phyloP scores from a whole-genome alignment of 768 basidiomycete species.

The Crucibulum laeve region DNA sequence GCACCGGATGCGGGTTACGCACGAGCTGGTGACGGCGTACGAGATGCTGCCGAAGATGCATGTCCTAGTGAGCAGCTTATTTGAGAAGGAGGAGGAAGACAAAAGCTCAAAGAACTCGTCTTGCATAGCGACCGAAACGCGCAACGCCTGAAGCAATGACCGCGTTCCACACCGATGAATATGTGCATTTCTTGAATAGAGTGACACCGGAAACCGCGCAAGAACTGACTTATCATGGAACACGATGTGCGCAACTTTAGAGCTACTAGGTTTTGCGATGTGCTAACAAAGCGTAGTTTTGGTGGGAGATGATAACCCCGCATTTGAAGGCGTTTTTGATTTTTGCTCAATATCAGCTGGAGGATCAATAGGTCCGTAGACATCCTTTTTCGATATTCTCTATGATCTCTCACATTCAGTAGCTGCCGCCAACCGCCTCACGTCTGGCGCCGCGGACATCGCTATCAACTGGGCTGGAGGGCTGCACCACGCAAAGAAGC shows the following conservation, averaged over 20 bases:
- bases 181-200: conserved; percentile 83
- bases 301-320: conserved; percentile 92
- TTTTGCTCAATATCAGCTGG: conserved; percentile 97
- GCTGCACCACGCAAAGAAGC: conserved; percentile 98
- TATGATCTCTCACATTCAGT: not conserved
- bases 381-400: not conserved
- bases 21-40: conserved; percentile 88
- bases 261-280: not conserved
- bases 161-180: conserved; percentile 98
- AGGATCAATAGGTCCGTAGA: conserved; percentile 79
- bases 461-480: conserved; percentile 98
- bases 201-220: conserved; percentile 92
- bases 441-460: conserved; percentile 84
- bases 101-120: too few relatives aligned
- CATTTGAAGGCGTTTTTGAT: conserved; percentile 95
- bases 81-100: too few relatives aligned
- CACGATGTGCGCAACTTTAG: conserved; percentile 60
- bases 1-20: conserved; percentile 89
- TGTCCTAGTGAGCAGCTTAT: conserved; percentile 70
- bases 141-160: conserved; percentile 78
- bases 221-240: conserved; percentile 79
- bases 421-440: conserved; percentile 81
- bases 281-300: conserved; percentile 35
- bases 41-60: conserved; percentile 95
- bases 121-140: conserved; percentile 57